These are phyloP conservation scores for Coemansia sp. DNA, from an alignment of 192 early-diverging fungal genomes.

Conservation along the genomic window DNA sequence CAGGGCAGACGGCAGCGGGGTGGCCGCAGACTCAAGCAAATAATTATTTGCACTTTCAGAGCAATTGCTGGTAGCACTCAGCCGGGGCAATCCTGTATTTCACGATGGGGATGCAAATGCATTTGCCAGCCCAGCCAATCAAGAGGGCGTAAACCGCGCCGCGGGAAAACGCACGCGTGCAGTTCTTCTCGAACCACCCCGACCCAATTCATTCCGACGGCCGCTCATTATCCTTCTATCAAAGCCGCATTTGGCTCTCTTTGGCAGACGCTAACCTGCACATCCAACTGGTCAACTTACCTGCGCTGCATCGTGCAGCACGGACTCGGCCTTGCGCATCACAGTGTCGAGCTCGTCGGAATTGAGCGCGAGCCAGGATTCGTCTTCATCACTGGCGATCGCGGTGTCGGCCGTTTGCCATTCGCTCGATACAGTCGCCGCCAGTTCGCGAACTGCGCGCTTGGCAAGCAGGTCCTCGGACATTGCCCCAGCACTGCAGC, in stretches of 20 bases:
- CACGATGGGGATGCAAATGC: conserved; percentile 5
- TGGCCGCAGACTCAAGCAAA: background rate
- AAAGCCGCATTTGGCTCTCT: background rate
- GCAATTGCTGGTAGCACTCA: conserved; percentile 3
- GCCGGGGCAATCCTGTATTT: conserved; percentile 21
- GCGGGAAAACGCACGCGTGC: conserved; percentile 40
- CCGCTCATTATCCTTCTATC: background rate
- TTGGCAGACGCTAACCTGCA: conserved; percentile 1
- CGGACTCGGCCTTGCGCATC: conserved; percentile 47
- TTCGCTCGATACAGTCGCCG: conserved; percentile 3
- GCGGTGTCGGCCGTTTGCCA: background rate
- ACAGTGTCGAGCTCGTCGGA: conserved; percentile 39
- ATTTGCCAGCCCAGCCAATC: conserved; percentile 32
- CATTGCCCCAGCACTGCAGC: conserved; percentile 16
- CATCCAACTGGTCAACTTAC: conserved; percentile 20
- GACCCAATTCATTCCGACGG: background rate
- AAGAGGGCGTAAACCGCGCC: conserved; percentile 10
- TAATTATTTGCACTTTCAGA: conserved; percentile 7
- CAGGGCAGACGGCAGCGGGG: background rate
- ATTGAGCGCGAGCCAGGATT: conserved; percentile 47
- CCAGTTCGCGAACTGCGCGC: conserved; percentile 11
- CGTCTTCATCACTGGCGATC: conserved; percentile 23
- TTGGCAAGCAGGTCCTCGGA: conserved; percentile 16
- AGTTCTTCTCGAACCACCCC: conserved; percentile 14
- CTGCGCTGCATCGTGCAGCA: conserved; percentile 34